Evolutionary conservation across 2,329 filamentous ascomycete species (phyloP).

Genomic region (Pyrenophora tritici-repentis): DNA sequence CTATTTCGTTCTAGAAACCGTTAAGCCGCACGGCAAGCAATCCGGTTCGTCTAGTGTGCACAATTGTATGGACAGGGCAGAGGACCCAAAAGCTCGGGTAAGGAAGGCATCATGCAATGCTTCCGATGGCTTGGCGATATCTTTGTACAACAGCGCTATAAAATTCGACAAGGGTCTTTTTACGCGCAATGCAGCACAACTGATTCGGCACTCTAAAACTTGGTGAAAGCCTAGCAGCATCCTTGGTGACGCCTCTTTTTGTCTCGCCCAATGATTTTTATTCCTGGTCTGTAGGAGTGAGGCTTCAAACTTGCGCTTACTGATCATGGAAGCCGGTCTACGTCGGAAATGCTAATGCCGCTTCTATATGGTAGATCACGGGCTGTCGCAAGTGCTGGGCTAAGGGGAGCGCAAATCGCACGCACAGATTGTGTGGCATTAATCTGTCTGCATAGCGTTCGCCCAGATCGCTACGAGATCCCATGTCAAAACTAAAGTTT

Average conservation of each 20-base stretch:
- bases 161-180: constrained; percentile 29
- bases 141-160: constrained; percentile 36
- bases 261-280: constrained; percentile 19
- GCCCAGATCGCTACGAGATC: background rate
- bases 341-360: background rate
- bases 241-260: constrained; percentile 21
- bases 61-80: constrained; percentile 20
- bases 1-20: constrained; percentile 23
- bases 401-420: background rate
- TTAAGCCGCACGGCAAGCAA: constrained; percentile 27
- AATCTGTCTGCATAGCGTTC: background rate
- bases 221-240: constrained; percentile 25
- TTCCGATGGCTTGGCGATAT: constrained; percentile 46
- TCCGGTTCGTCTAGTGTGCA: constrained; percentile 25
- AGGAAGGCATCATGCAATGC: constrained; percentile 27
- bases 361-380: constrained; percentile 4
- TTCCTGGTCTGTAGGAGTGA: constrained; percentile 28
- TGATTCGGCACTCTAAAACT: constrained; percentile 29
- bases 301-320: constrained; percentile 28
- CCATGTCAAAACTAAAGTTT: background rate
- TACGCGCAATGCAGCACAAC: constrained; percentile 35
- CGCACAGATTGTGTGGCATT: background rate
- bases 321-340: constrained; percentile 16
- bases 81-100: constrained; percentile 34
- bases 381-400: background rate